Conservation (phyloP, 139 green algal species). For the Eudorina sp. region DNA sequence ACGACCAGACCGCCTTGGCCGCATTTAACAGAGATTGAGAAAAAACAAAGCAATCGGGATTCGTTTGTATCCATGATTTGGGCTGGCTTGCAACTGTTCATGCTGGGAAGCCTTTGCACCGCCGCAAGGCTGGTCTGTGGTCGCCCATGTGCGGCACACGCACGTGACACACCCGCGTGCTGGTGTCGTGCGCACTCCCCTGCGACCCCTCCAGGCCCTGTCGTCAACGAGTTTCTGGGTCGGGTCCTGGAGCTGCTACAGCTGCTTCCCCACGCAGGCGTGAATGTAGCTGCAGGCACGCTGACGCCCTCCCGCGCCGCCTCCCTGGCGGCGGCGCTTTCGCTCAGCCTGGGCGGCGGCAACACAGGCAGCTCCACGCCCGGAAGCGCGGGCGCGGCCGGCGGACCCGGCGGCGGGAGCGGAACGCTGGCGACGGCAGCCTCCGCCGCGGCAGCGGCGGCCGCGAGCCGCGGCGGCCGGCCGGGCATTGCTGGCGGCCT, state of each 20-base stretch:
- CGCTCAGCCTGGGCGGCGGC: background rate
- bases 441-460: background rate
- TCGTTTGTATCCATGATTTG: too few species aligned
- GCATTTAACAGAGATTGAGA: too few species aligned
- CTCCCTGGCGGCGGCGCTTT: background rate
- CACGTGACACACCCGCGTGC: too few species aligned
- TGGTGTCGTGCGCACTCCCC: too few species aligned
- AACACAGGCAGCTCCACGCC: background rate
- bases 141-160: too few species aligned
- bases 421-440: background rate
- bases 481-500: background rate
- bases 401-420: background rate
- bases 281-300: background rate
- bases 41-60: too few species aligned
- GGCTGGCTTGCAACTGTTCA: too few species aligned
- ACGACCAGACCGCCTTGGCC: too few species aligned
- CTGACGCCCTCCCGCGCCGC: slow-evolving; percentile 37
- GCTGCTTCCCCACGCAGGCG: background rate
- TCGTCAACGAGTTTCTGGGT: slow-evolving; percentile 22
- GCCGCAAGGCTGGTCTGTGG: too few species aligned
- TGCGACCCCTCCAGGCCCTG: slow-evolving; percentile 17
- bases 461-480: background rate
- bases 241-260: slow-evolving; percentile 35
- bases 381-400: background rate
- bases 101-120: too few species aligned